Evolutionary conservation across 345 rosid species (phyloP), one percentile per base, ranked within the genome.

Genomic region (Eucalyptus dawsonii): DNA sequence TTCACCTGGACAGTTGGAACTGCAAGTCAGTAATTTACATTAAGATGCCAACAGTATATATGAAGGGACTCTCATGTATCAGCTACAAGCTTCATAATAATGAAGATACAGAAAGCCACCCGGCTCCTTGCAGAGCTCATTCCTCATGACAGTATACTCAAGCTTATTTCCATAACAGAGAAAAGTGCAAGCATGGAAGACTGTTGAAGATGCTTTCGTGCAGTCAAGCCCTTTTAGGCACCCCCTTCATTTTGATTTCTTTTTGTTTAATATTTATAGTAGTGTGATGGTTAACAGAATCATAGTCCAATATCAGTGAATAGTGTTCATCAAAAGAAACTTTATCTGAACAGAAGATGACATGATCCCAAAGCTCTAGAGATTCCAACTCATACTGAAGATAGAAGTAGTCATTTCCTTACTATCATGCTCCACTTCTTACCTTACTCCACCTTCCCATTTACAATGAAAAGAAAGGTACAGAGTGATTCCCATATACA

Each of bases 1-100:
- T 89, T 97, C 99, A 86, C 99, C 99, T 97, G 44, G 87, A 90
- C 60, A 76, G 27, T 76, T 76, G 85, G 29, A 76, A 76, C 29
- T 22, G 47, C 85, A 37, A 76, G 85, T 76, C 85, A 76, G 47
- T 76, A 76, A 53, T 62, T 53, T 34, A 17, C 37, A 58, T 29
- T 45, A 86, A 86, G 24, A 88, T 72, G 25, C 81, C 81, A 72
- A 72, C 13, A 72, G 25, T 76, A 40, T 21, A 76, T 21, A 76
- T 76, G 44, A 34, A 72, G 81, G 81, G 81, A 76, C 29, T 76
- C 83, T 76, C 47, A 40, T 40, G 45, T 21, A 21, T 76, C 85
- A 40, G 85, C 47, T 22, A 76, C 85, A 37, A 76, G 47, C 85
- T 11, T 76, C 85, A 17, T 40, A 11, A 37, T 11, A 11, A 76